Evolutionary conservation across 148 eudicot genomes (phyloP).

Genomic region (Camellia lanceoleosa): DNA sequence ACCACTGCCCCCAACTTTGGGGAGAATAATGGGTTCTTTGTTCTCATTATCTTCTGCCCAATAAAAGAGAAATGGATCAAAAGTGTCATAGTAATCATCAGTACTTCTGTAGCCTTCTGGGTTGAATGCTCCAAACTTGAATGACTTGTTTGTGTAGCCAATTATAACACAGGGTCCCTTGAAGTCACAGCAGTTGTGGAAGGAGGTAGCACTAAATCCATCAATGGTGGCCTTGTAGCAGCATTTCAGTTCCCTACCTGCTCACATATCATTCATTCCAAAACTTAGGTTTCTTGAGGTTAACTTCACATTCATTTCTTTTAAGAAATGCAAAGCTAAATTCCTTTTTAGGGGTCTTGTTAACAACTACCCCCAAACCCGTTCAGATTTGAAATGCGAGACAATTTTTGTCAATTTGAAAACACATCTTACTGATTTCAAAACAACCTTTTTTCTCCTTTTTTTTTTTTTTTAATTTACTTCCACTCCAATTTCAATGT

Average conservation of each 20-base stretch:
- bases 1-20: conserved; percentile 70
- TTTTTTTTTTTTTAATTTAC: too few species aligned
- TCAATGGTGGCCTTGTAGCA: conserved; percentile 85
- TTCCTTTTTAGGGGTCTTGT: too few species aligned
- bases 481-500: too few species aligned
- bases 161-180: conserved; percentile 93
- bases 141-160: conserved; percentile 64
- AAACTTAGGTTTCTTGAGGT: neutral
- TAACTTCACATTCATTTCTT: too few species aligned
- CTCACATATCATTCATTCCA: neutral
- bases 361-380: too few species aligned
- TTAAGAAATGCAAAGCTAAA: too few species aligned
- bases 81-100: conserved; percentile 80
- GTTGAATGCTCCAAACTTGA: conserved; percentile 87
- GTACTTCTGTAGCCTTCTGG: conserved; percentile 98
- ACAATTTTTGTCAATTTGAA: too few species aligned
- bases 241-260: conserved; percentile 86
- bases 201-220: conserved; percentile 78
- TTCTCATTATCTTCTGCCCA: conserved; percentile 43
- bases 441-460: too few species aligned
- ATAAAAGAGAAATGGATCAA: conserved; percentile 85
- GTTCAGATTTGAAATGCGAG: too few species aligned
- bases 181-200: conserved; percentile 82
- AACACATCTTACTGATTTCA: too few species aligned
- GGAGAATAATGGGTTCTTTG: conserved; percentile 49